These are phyloP conservation scores for Neolentinus lepideus DNA, from an alignment of 1,284 basidiomycete genomes.

Conservation along the genomic window DNA sequence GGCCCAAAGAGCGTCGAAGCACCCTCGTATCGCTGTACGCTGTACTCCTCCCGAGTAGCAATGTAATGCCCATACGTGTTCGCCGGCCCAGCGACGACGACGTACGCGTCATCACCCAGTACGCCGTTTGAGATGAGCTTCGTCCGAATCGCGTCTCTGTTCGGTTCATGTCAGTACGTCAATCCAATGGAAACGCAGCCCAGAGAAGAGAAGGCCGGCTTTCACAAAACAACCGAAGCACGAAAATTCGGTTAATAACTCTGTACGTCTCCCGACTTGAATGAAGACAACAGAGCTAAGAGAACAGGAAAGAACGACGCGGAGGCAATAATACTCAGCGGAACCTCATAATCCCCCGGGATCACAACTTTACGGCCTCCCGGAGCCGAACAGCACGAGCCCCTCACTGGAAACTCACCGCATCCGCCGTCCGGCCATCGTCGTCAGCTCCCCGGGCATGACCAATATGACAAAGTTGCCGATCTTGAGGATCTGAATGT, in stretches of 20 bases:
- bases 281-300: too few species aligned
- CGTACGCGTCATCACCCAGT: slow-evolving; percentile 59
- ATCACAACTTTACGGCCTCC: neutral
- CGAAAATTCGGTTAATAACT: too few species aligned
- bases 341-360: neutral
- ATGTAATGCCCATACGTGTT: slow-evolving; percentile 79
- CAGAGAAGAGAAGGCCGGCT: neutral
- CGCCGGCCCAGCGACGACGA: slow-evolving; percentile 73
- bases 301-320: neutral
- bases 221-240: too few species aligned
- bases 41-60: slow-evolving; percentile 70
- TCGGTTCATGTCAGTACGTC: neutral
- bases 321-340: neutral
- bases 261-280: too few species aligned
- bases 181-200: neutral
- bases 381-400: neutral
- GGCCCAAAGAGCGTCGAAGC: slow-evolving; percentile 77
- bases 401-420: slow-evolving; percentile 19
- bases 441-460: slow-evolving; percentile 65
- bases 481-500: slow-evolving; percentile 76
- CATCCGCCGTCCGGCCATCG: slow-evolving; percentile 43
- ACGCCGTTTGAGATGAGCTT: slow-evolving; percentile 57
- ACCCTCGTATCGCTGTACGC: slow-evolving; percentile 75
- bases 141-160: slow-evolving; percentile 54
- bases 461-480: slow-evolving; percentile 75